A percentile compares a stretch with the other conserved stretches of the same genome.
phyloP scores from a whole-genome alignment of 192 early-diverging fungal genomes.

The Coemansia sp. region DNA sequence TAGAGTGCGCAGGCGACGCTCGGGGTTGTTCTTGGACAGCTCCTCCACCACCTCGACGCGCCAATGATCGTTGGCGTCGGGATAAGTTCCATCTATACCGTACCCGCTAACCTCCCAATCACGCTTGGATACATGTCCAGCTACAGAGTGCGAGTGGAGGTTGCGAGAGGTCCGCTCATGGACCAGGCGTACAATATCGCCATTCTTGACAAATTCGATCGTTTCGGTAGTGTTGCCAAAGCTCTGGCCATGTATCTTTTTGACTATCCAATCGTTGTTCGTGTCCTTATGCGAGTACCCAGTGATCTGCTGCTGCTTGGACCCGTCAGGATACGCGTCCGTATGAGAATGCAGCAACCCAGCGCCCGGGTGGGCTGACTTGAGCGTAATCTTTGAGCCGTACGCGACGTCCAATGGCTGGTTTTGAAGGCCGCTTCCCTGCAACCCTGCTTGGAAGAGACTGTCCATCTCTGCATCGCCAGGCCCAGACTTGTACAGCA shows the following conservation, averaged over 20 bases:
- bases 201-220: constrained; percentile 67
- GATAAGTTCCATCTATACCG: constrained; percentile 62
- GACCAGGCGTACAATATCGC: constrained; percentile 78
- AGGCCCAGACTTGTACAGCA: constrained; percentile 75
- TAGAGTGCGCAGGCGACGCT: constrained; percentile 65
- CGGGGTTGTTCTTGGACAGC: constrained; percentile 32
- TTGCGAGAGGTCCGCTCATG: constrained; percentile 72
- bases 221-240: constrained; percentile 30
- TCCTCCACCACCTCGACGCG: constrained; percentile 78
- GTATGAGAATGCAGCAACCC: constrained; percentile 94
- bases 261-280: constrained; percentile 91
- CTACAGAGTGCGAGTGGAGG: constrained; percentile 81
- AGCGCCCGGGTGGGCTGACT: constrained; percentile 61
- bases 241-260: constrained; percentile 56
- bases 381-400: constrained; percentile 85
- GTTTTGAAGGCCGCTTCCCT: constrained; percentile 72
- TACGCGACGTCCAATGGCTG: constrained; percentile 90
- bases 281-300: constrained; percentile 89
- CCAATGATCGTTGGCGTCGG: constrained; percentile 92
- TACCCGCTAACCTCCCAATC: constrained; percentile 91
- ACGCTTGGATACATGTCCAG: constrained; percentile 68
- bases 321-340: constrained; percentile 77
- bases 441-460: constrained; percentile 90
- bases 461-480: constrained; percentile 95
- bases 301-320: constrained; percentile 96